Conservation (phyloP, 306 rosid genomes). For the Inga oerstediana region DNA sequence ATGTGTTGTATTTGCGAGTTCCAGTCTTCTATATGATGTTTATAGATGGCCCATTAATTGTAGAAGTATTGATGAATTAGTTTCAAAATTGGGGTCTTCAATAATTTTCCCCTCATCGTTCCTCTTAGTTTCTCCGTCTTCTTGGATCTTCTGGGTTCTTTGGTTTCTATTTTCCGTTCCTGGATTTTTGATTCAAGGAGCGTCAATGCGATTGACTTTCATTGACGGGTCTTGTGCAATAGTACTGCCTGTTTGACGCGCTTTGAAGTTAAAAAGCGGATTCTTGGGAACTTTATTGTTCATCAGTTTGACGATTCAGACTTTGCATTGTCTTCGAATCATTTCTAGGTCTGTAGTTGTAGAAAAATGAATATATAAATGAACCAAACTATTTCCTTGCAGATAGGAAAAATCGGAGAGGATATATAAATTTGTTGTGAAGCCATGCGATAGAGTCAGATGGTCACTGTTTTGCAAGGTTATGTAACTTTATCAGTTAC, state of each 20-base stretch:
- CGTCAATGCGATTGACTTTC: background rate
- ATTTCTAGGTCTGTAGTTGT: background rate
- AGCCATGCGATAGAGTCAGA: background rate
- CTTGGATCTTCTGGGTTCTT: background rate
- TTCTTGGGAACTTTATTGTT: background rate
- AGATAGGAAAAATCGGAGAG: conserved; percentile 15
- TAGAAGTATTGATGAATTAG: background rate
- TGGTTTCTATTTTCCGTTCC: background rate
- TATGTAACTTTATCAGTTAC: conserved; percentile 4
- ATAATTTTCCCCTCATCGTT: background rate
- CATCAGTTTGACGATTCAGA: background rate
- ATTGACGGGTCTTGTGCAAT: background rate
- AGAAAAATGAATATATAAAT: background rate
- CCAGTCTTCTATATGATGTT: conserved; percentile 1
- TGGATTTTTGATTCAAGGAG: background rate
- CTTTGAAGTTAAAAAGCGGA: background rate
- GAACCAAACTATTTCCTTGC: background rate
- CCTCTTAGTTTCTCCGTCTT: background rate
- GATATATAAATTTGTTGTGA: conserved; percentile 6
- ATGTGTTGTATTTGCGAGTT: conserved; percentile 5
- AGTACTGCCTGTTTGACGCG: background rate
- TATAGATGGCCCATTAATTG: background rate
- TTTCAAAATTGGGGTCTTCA: background rate
- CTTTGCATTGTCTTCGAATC: background rate
- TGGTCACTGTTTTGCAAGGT: conserved; percentile 2